phyloP scores from a whole-genome alignment of 2,329 filamentous ascomycete species.

The Trichophyton verrucosum region DNA sequence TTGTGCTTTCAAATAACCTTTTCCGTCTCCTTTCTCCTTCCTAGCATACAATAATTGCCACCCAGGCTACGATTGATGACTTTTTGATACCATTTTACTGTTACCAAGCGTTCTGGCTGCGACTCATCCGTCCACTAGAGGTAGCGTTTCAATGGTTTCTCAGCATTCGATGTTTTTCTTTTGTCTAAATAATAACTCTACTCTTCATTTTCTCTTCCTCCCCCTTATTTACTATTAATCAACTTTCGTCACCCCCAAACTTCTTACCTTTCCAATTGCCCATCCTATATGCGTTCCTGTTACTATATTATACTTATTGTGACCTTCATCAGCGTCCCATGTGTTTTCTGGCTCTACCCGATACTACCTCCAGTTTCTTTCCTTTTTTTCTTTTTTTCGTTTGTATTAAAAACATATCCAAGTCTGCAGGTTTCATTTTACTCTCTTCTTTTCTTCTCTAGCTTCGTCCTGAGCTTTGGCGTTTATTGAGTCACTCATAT shows the following conservation, averaged over 20 bases:
- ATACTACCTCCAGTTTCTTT: not conserved
- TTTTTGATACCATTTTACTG: conserved; percentile 6
- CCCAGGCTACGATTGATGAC: conserved; percentile 12
- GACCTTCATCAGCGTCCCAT: not conserved
- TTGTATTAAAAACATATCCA: not conserved
- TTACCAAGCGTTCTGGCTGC: conserved; percentile 6
- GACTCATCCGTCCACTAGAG: conserved; percentile 2
- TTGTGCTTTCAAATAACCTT: conserved; percentile 10
- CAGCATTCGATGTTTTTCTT: conserved; percentile 14
- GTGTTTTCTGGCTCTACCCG: not conserved
- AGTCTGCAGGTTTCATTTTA: not conserved
- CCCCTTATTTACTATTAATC: not conserved
- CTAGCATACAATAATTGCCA: conserved; percentile 4
- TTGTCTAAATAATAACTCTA: not conserved
- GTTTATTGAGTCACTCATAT: not conserved
- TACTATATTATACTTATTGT: not conserved
- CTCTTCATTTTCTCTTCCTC: not conserved
- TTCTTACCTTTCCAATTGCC: not conserved
- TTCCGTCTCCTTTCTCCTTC: conserved; percentile 12
- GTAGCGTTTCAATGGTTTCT: conserved; percentile 1
- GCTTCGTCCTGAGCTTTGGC: not conserved
- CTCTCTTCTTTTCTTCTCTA: not conserved
- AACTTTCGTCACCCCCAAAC: not conserved
- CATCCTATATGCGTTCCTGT: not conserved
- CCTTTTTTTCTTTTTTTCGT: not conserved